Conservation (phyloP, 2,329 filamentous ascomycete species). For the Colletotrichum tamarilloi region DNA sequence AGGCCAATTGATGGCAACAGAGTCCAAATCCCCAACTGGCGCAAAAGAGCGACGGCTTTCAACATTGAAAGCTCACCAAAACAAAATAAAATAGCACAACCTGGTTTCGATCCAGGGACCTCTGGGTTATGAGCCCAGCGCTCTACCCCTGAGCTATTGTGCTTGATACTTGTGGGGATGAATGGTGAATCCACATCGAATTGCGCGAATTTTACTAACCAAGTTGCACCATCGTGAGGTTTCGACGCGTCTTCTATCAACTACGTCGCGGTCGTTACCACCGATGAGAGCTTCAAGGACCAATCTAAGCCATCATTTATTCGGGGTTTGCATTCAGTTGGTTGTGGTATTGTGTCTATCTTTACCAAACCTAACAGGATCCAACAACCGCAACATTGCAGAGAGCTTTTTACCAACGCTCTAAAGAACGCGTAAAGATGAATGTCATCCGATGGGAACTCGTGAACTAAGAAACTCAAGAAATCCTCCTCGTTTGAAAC, state of each 20-base stretch:
- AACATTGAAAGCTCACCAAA: background rate
- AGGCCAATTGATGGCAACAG: background rate
- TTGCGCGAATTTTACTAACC: background rate
- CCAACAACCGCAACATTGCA: too few species aligned
- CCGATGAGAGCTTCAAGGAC: background rate
- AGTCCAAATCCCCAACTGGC: background rate
- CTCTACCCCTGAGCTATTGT: slow-evolving; percentile 57
- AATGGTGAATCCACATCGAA: background rate
- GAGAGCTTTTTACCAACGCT: too few species aligned
- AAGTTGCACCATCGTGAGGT: background rate
- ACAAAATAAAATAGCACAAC: background rate
- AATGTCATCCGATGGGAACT: too few species aligned
- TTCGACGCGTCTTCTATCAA: background rate
- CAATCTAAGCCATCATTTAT: too few species aligned
- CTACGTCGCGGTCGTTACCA: background rate
- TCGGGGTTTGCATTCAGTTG: too few species aligned
- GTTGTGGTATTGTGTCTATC: too few species aligned
- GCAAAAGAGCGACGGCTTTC: background rate
- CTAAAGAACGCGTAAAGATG: too few species aligned
- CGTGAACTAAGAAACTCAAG: background rate
- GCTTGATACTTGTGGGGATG: background rate
- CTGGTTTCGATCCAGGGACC: slow-evolving; percentile 7
- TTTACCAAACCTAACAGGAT: too few species aligned
- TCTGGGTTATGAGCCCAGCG: slow-evolving; percentile 10
- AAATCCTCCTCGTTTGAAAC: background rate